phyloP scores from a whole-genome alignment of 345 rosid species.

The Limnanthes douglasii region DNA sequence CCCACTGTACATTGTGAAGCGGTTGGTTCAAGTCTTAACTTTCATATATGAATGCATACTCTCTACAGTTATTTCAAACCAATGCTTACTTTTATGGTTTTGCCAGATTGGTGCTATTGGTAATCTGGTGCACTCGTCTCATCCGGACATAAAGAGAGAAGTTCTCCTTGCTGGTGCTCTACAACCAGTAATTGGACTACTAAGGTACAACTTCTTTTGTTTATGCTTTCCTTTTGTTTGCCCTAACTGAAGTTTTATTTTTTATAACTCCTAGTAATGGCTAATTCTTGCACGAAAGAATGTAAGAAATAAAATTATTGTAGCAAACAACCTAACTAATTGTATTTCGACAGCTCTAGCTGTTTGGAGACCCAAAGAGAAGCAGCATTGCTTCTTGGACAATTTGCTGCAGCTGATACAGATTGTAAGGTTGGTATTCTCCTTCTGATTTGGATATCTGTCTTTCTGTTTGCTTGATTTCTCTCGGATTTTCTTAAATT shows the following conservation, averaged over 20 bases:
- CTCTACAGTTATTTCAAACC: slow-evolving; percentile 2
- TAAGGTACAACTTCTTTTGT: slow-evolving; percentile 25
- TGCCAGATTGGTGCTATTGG: slow-evolving; percentile 66
- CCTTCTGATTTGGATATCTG: no score
- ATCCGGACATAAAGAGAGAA: slow-evolving; percentile 51
- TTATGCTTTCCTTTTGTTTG: slow-evolving; percentile 2
- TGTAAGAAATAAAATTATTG: no score
- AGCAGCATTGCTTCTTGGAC: slow-evolving; percentile 66
- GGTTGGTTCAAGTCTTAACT: slow-evolving; percentile 19
- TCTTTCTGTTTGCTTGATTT: background rate
- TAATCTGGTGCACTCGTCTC: slow-evolving; percentile 64
- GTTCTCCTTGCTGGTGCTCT: slow-evolving; percentile 66
- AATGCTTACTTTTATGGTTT: background rate
- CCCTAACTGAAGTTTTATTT: slow-evolving; percentile 1
- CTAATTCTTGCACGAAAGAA: no score
- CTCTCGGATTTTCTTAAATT: background rate
- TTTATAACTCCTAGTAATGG: background rate
- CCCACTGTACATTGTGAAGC: slow-evolving; percentile 54
- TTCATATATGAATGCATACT: background rate
- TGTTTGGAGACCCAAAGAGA: slow-evolving; percentile 67
- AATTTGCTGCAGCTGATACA: slow-evolving; percentile 71
- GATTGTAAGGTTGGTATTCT: slow-evolving; percentile 67
- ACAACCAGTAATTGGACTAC: slow-evolving; percentile 65
- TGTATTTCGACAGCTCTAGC: slow-evolving; percentile 31
- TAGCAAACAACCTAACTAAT: no score